Evolutionary conservation across 345 rosid genomes (phyloP).

Genomic region (Brassica incana): DNA sequence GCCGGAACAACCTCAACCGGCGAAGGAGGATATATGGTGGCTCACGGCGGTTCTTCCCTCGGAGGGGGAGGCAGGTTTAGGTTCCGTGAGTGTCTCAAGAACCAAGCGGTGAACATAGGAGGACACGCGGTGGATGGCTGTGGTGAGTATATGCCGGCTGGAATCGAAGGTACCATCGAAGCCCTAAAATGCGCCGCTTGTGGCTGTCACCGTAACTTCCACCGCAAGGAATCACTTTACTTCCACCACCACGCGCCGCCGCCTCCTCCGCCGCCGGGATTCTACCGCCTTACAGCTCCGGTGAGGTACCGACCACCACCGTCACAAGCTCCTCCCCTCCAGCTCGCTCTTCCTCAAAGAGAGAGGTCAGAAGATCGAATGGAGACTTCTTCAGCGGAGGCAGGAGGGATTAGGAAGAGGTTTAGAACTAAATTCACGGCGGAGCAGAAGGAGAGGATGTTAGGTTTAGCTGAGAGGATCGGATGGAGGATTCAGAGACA

Average conservation of each 20-base stretch:
- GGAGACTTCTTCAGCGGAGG: constrained; percentile 43
- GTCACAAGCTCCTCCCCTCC: constrained; percentile 50
- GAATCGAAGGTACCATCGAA: constrained; percentile 65
- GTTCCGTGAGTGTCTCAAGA: constrained; percentile 74
- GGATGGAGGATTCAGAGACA: constrained; percentile 86
- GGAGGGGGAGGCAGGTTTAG: constrained; percentile 34
- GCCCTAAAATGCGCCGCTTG: constrained; percentile 82
- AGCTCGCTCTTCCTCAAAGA: constrained; percentile 40
- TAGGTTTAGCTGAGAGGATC: constrained; percentile 63
- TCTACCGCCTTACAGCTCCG: constrained; percentile 53
- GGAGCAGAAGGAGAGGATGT: constrained; percentile 78
- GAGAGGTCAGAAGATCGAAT: constrained; percentile 42
- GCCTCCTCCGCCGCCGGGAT: constrained; percentile 40
- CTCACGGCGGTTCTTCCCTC: constrained; percentile 9
- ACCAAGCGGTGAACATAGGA: constrained; percentile 74
- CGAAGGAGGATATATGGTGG: constrained; percentile 37
- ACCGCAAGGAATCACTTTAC: constrained; percentile 56
- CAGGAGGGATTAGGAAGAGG: constrained; percentile 58
- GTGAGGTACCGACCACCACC: constrained; percentile 44
- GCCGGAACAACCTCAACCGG: constrained; percentile 31
- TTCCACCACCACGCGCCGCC: constrained; percentile 43
- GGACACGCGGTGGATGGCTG: constrained; percentile 86
- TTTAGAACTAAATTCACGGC: constrained; percentile 63
- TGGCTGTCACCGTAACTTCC: constrained; percentile 81
- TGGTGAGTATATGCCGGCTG: constrained; percentile 77